These are phyloP conservation scores for Aechmea fasciata DNA, from an alignment of 176 grass and related monocot genomes.

Conservation along the genomic window DNA sequence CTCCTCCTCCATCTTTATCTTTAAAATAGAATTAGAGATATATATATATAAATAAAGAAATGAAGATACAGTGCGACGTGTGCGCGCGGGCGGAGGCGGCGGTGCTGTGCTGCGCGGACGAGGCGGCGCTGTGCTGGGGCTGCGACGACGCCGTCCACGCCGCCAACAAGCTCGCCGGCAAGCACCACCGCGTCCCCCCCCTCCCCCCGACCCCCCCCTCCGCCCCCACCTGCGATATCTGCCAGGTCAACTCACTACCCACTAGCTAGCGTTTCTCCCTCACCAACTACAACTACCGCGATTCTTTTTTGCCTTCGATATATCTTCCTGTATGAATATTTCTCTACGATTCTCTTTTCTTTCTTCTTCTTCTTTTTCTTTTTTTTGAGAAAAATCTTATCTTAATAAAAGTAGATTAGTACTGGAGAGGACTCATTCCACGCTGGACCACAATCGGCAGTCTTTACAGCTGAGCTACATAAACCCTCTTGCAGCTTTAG, in stretches of 20 bases:
- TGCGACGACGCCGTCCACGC: conserved; percentile 73
- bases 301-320: no score
- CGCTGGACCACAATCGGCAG: background rate
- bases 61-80: conserved; percentile 80
- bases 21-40: no score
- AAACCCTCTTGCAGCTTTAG: no score
- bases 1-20: no score
- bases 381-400: no score
- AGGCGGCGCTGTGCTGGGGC: conserved; percentile 44
- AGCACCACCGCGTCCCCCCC: conserved; percentile 60
- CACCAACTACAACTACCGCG: no score
- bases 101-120: conserved; percentile 43
- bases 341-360: no score
- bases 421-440: no score
- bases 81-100: conserved; percentile 57
- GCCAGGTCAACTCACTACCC: conserved; percentile 53
- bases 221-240: conserved; percentile 50
- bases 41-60: background rate
- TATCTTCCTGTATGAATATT: background rate
- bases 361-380: no score
- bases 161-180: conserved; percentile 74
- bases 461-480: no score
- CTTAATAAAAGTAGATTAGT: no score
- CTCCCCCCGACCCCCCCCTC: conserved; percentile 19
- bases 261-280: background rate